Conservation (phyloP, 345 rosid species). For the Boechera divaricarpa region DNA sequence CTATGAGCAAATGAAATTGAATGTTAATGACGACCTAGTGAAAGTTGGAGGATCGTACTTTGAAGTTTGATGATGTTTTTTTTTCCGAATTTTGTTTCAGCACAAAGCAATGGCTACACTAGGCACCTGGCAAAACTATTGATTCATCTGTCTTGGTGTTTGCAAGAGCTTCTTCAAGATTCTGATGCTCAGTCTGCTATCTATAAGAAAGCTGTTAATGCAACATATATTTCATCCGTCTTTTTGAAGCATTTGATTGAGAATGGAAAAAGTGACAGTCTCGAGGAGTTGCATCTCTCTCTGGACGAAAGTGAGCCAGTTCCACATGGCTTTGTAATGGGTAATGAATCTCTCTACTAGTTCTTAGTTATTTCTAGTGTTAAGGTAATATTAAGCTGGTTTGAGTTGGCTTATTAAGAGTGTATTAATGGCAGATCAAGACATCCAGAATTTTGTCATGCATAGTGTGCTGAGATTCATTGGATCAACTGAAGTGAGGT, state of each 20-base stretch:
- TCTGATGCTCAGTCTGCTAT: slow-evolving; percentile 53
- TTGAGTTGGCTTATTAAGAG: slow-evolving; percentile 41
- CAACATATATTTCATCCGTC: slow-evolving; percentile 75
- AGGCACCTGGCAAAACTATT: slow-evolving; percentile 89
- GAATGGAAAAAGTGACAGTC: slow-evolving; percentile 57
- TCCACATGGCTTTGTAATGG: slow-evolving; percentile 59
- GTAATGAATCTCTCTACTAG: slow-evolving; percentile 46
- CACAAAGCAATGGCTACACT: slow-evolving; percentile 70
- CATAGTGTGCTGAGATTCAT: slow-evolving; percentile 75
- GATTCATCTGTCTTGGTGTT: slow-evolving; percentile 80
- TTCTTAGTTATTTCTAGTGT: not conserved
- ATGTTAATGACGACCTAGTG: slow-evolving; percentile 14
- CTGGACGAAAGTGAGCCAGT: slow-evolving; percentile 69
- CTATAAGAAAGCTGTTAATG: slow-evolving; percentile 74
- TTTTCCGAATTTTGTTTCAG: slow-evolving; percentile 36
- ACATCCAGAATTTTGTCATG: slow-evolving; percentile 74
- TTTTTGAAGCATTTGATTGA: slow-evolving; percentile 81
- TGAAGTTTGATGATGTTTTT: slow-evolving; percentile 16
- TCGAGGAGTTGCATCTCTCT: slow-evolving; percentile 65
- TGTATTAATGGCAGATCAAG: slow-evolving; percentile 64
- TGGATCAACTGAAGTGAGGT: slow-evolving; percentile 85
- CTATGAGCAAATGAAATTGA: slow-evolving; percentile 1
- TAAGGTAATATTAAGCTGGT: not conserved
- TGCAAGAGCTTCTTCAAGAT: slow-evolving; percentile 70
- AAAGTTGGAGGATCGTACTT: not conserved